Evolutionary conservation across 257 asterid species (phyloP).

Genomic region (Solanum ossicruentum): DNA sequence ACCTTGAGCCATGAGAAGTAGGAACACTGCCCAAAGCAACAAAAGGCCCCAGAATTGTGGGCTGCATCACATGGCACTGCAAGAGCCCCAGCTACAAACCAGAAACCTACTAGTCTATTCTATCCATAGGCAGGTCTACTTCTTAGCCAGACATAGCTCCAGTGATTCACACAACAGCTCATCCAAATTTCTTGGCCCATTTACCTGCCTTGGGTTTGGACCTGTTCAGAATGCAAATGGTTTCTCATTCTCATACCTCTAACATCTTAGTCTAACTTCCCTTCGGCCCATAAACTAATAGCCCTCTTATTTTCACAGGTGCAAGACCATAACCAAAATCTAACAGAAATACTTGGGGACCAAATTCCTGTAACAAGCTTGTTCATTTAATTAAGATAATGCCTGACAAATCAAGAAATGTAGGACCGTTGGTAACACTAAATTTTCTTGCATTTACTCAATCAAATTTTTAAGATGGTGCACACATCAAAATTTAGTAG

Average conservation of each 20-base stretch:
- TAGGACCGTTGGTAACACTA: not conserved
- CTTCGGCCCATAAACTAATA: not conserved
- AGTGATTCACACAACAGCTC: not conserved
- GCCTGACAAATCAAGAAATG: not conserved
- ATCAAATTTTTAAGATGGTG: no score
- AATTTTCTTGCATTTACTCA: not conserved
- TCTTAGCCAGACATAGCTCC: not conserved
- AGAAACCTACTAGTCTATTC: not conserved
- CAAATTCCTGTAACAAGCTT: not conserved
- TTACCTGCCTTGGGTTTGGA: not conserved
- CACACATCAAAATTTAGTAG: not conserved
- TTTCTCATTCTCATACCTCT: not conserved
- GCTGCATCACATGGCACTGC: not conserved
- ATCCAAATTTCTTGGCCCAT: not conserved
- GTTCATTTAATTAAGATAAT: not conserved
- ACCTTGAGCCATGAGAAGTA: not conserved
- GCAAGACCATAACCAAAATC: not conserved
- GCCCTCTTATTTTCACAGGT: not conserved
- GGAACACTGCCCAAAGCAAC: not conserved
- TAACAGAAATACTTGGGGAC: not conserved
- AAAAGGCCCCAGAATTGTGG: not conserved
- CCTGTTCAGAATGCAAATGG: not conserved
- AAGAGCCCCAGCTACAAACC: not conserved
- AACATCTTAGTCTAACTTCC: not conserved
- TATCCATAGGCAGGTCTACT: not conserved